Base-by-base conservation (phyloP, 2,329 filamentous ascomycete species). In the Cercospora citrullina region DNA sequence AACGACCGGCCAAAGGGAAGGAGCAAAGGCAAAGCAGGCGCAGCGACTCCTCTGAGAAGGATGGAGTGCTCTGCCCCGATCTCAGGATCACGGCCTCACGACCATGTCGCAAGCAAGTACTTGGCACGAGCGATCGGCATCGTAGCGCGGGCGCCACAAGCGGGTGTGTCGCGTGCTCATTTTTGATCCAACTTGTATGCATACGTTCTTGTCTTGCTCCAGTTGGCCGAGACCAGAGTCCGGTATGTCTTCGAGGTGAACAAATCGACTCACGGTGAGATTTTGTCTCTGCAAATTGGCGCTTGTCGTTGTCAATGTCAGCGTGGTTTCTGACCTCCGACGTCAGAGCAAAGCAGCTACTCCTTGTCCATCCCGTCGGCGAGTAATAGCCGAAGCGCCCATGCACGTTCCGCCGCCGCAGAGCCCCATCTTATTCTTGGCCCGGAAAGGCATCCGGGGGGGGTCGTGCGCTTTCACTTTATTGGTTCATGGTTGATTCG, bases 61-160 rank as follows among this genome's bases (percentile, higher is more conserved):
- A 55, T 55, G 48, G 23, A 55, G 23, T 28, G 48, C 23, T 16
- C 48, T 28, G 48, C 48, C 23, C 48, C 42, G 48, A 55, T 28
- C 5, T 48, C 45, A 23, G 21, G 45, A 48, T 18, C 18, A 48
- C 45, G 45, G 45, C 45, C 48, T 55, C 48, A 28, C 23, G 23
- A 30, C 48, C 48, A 36, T 57, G 55, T 59, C 28, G 28, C 55
- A 23, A 30, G 60, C 60, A 30, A n/a, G 28, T 31, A 14, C 60
- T 62, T 62, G 60, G 60, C 60, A 62, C 10, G 21, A 28, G 26
- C 18, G 60, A 62, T 62, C 60, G 60, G 18, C 60, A 51, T 18
- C 28, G 39, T 30, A 28, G 60, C 42, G 36, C 31, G 39, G 21
- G 33, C 58, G 58, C 58, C 58, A 42, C 58, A 60, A 18, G 33